phyloP scores from a whole-genome alignment of 2,329 filamentous ascomycete species.

The Aspergillus carbonarius region DNA sequence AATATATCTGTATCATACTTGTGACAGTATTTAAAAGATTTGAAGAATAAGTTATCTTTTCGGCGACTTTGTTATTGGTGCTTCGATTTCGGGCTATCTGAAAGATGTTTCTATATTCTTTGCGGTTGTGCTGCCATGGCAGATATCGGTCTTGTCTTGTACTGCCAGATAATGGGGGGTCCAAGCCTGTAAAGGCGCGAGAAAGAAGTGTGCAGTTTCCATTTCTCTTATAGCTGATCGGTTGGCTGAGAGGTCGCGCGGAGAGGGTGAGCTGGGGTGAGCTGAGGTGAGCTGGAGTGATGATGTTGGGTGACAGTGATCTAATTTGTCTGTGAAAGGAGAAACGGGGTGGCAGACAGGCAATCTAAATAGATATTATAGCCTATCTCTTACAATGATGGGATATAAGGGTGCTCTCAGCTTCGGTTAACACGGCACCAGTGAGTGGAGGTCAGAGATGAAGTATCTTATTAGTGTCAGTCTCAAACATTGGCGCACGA shows the following conservation, averaged over 20 bases:
- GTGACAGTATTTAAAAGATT: background rate
- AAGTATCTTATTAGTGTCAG: background rate
- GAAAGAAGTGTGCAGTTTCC: background rate
- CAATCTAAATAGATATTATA: background rate
- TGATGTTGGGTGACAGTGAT: background rate
- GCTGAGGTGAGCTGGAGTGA: background rate
- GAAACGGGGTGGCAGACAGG: background rate
- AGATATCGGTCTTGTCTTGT: background rate
- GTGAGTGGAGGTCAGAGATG: background rate
- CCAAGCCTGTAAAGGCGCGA: background rate
- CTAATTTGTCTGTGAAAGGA: background rate
- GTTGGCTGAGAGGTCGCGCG: background rate
- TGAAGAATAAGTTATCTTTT: background rate
- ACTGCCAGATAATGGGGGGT: background rate
- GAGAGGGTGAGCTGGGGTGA: background rate
- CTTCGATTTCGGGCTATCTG: background rate
- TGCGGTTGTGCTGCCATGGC: background rate
- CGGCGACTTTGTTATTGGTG: background rate
- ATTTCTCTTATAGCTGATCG: background rate
- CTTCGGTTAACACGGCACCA: background rate
- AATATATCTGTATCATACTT: background rate
- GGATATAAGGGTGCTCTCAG: background rate
- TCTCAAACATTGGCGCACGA: background rate
- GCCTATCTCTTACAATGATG: background rate
- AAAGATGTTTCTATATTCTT: background rate